These are phyloP conservation scores for Gaeumannomyces sp. DNA, from an alignment of 2,329 filamentous ascomycete species.

Conservation along the genomic window DNA sequence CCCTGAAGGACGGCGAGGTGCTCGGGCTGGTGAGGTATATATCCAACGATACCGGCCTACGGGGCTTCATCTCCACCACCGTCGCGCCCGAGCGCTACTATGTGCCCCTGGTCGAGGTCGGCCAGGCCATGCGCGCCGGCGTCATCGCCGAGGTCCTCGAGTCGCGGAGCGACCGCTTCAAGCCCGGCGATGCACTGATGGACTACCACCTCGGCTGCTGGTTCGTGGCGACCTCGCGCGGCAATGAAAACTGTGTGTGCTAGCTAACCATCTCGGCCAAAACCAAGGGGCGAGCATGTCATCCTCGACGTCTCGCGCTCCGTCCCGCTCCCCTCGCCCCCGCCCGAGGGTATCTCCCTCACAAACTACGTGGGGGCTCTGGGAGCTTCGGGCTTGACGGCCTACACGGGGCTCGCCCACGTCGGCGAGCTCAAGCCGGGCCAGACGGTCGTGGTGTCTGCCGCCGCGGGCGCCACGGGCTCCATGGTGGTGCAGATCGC, in stretches of 20 bases:
- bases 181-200: conserved; percentile 20
- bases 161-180: conserved; percentile 17
- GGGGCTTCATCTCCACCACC: conserved; percentile 23
- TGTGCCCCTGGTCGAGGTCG: conserved; percentile 20
- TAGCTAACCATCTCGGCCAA: too few species aligned
- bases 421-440: conserved; percentile 30
- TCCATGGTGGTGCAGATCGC: conserved; percentile 47
- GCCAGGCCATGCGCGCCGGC: conserved; percentile 23
- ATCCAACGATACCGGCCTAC: conserved; percentile 25
- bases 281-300: conserved; percentile 17
- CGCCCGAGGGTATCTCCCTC: conserved; percentile 18
- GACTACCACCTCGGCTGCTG: conserved; percentile 22
- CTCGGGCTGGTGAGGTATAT: conserved; percentile 21
- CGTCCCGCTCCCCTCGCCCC: conserved; percentile 16
- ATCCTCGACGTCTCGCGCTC: conserved; percentile 18
- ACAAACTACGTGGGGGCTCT: conserved; percentile 24
- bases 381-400: conserved; percentile 32
- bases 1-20: conserved; percentile 21
- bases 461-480: conserved; percentile 42
- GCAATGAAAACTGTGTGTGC: too few species aligned
- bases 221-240: neutral
- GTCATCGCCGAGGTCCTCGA: conserved; percentile 24
- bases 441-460: conserved; percentile 38
- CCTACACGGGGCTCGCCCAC: conserved; percentile 36
- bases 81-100: conserved; percentile 22